Conservation (phyloP, 257 asterid species). For the Plantago major region DNA sequence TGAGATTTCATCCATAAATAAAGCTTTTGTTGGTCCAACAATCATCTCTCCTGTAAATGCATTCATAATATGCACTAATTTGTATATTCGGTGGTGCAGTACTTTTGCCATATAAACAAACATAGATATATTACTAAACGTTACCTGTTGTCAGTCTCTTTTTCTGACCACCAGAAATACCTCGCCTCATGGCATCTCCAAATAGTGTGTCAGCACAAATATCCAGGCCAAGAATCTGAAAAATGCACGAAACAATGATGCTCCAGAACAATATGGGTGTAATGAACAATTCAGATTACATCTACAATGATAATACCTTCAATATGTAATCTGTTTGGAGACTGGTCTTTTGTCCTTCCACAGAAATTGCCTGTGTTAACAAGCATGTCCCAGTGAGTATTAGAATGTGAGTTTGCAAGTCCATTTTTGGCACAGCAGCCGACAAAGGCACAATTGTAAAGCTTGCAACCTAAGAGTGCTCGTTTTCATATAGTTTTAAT, state of each 20-base stretch:
- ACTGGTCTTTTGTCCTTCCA: slow-evolving; percentile 46
- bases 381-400: background rate
- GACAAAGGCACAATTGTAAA: too few relatives aligned
- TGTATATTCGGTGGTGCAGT: background rate
- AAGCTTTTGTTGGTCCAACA: slow-evolving; percentile 54
- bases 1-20: slow-evolving; percentile 60
- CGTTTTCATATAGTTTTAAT: background rate
- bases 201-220: slow-evolving; percentile 43
- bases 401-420: background rate
- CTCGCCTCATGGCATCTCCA: slow-evolving; percentile 65
- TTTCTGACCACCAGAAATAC: slow-evolving; percentile 63
- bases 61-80: too few relatives aligned
- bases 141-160: slow-evolving; percentile 58
- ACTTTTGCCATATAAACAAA: background rate
- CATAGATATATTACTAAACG: background rate
- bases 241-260: background rate
- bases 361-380: slow-evolving; percentile 37
- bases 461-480: too few relatives aligned
- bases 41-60: slow-evolving; percentile 48
- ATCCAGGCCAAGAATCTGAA: slow-evolving; percentile 60
- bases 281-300: background rate
- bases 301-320: slow-evolving; percentile 26
- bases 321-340: slow-evolving; percentile 50
- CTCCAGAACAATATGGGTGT: background rate
- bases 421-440: too few relatives aligned